Base-by-base conservation (phyloP, 371 early-diverging fungal genomes). In the Zychaea mexicana region DNA sequence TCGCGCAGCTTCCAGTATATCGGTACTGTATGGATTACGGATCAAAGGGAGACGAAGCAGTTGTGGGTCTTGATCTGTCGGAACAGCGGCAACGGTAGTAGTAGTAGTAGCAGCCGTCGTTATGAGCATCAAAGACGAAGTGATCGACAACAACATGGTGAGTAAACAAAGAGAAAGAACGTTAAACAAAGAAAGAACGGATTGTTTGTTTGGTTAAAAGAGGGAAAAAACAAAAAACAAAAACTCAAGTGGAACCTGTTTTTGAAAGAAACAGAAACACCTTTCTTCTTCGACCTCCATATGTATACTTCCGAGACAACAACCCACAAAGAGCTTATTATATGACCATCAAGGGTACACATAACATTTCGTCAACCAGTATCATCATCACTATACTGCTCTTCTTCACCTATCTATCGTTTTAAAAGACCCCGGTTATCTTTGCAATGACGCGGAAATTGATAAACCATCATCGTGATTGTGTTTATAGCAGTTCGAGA, bases 11-110 rank as follows among this genome's bases (percentile, higher is more conserved):
- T 21, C 31, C 42, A 64, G 27, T 19, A 64, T 52, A 61, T 61
- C 60, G 21, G 3, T 45, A 17, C 27, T n/a, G 17, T 52, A 60
- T 7, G 46, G 46, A n/a, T 61, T 61, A 15, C 61, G 66, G 10
- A 60, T 60, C 9, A 66, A 30, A 2, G 66, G 66, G 22, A 66
- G 42, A 27, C 66, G 66, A 10, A 66, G 26, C 4, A 66, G 28
- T 10, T 32, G 52, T 27, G 52, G 54, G 19, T 58, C 26, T 9
- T 57, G 9, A 6, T 28, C 52, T 47, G 15, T 47, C n/a, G n/a
- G 8, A 54, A 26, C 30, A 54, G 55, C 17, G 2, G 55, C 3
- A 57, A 12, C 26, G 36, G 30, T 13, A 17, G 45, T 15, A 19
- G 39, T 24, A 7, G 59, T 22, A 5, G 45, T 3, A 4, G 13